phyloP scores from a whole-genome alignment of 2,329 filamentous ascomycete genomes.

The Shiraia sp. region DNA sequence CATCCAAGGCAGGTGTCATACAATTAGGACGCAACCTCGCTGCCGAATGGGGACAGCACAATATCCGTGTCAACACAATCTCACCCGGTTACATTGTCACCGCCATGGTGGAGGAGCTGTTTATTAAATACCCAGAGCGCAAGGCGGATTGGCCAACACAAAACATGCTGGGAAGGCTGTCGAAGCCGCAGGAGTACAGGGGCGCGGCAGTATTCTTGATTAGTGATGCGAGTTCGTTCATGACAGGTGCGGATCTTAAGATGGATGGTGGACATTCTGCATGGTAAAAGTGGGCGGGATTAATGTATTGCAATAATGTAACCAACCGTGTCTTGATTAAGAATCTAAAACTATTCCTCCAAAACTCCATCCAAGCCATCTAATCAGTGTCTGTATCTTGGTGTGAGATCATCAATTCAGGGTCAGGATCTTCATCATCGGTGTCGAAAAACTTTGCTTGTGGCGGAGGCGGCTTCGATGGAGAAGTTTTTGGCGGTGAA shows the following conservation, averaged over 20 bases:
- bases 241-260: constrained; percentile 45
- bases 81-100: constrained; percentile 81
- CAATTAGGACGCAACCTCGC: constrained; percentile 73
- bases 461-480: constrained; percentile 26
- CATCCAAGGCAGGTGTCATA: constrained; percentile 74
- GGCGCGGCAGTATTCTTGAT: constrained; percentile 46
- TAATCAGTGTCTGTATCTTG: constrained; percentile 48
- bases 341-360: too few species aligned
- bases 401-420: constrained; percentile 54
- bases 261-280: constrained; percentile 46
- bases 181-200: constrained; percentile 41
- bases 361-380: not conserved
- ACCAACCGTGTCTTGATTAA: too few species aligned
- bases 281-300: constrained; percentile 30
- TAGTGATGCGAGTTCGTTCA: constrained; percentile 47
- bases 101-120: constrained; percentile 81
- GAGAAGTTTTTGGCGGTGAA: constrained; percentile 36
- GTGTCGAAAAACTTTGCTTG: constrained; percentile 44
- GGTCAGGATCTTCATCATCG: constrained; percentile 52
- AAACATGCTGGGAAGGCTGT: constrained; percentile 71
- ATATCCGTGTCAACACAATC: constrained; percentile 80
- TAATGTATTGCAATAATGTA: not conserved
- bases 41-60: constrained; percentile 71
- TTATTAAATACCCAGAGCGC: constrained; percentile 72
- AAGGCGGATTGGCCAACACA: constrained; percentile 73